These are phyloP conservation scores for Mastigamoeba balamuthi DNA, from an alignment of 78 protist species.

Conservation along the genomic window DNA sequence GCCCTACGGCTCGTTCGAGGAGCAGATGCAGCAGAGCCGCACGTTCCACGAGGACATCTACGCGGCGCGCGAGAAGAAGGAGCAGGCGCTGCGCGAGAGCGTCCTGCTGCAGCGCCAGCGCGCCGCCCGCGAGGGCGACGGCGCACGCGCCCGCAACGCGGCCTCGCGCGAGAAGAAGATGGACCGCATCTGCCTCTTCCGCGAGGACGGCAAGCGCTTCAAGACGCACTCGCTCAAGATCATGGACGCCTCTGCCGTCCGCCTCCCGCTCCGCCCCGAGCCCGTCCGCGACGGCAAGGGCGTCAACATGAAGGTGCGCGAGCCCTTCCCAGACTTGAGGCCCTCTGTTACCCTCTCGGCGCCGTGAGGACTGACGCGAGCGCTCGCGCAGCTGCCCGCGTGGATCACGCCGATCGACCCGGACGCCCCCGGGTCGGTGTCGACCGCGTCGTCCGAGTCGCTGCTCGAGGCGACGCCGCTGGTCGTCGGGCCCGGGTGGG, in stretches of 20 bases:
- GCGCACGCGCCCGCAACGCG: neutral
- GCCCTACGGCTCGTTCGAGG: neutral
- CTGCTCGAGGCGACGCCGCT: no score
- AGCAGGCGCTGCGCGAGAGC: neutral
- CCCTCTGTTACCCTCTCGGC: no score
- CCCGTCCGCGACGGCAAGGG: no score
- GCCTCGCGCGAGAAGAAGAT: neutral
- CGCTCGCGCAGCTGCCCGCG: neutral
- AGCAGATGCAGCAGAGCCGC: neutral
- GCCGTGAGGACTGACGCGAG: no score
- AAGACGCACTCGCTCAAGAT: constrained; percentile 12
- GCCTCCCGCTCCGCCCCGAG: neutral
- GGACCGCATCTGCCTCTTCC: neutral
- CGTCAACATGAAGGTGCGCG: no score
- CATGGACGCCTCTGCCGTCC: neutral
- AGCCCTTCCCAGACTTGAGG: no score
- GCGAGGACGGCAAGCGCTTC: constrained; percentile 20
- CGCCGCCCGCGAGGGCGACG: neutral
- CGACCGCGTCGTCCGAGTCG: no score
- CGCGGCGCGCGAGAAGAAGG: neutral
- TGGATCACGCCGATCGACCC: neutral
- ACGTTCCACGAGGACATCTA: constrained; percentile 18
- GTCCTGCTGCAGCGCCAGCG: neutral
- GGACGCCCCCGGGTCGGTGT: no score
- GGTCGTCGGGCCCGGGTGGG: no score